Percentiles rank a stretch among this genome's conserved stretches.
Conservation (phyloP, 495 filamentous ascomycete genomes). For the Neurospora terricola region DNA sequence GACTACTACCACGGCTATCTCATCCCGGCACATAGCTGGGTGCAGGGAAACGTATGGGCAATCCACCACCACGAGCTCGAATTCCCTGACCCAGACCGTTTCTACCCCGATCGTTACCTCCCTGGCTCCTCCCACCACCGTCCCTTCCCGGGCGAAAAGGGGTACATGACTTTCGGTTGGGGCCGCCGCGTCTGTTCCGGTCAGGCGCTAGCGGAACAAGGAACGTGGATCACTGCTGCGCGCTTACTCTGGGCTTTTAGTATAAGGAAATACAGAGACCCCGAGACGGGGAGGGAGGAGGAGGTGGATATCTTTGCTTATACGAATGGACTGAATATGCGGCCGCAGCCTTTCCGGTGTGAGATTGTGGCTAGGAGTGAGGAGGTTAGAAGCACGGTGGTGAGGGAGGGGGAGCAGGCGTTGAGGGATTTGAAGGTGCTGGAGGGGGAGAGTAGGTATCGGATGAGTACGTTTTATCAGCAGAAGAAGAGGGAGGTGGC, state of each 20-base stretch:
- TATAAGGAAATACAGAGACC: conserved; percentile 38
- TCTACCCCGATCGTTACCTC: conserved; percentile 41
- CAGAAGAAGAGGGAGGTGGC: conserved; percentile 20
- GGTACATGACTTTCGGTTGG: conserved; percentile 58
- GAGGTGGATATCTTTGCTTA: conserved; percentile 43
- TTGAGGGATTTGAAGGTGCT: conserved; percentile 41
- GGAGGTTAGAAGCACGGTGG: conserved; percentile 40
- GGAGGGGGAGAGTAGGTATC: conserved; percentile 49
- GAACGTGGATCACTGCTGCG: conserved; percentile 45
- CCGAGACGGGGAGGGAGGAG: conserved; percentile 36
- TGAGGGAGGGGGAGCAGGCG: conserved; percentile 45
- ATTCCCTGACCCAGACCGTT: conserved; percentile 51
- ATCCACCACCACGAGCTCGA: conserved; percentile 55
- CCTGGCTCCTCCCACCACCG: conserved; percentile 28
- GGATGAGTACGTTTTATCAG: conserved; percentile 45
- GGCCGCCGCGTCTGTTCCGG: conserved; percentile 51
- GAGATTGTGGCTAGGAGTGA: conserved; percentile 38
- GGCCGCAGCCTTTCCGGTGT: conserved; percentile 43
- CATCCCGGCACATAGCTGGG: conserved; percentile 45
- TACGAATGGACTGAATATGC: conserved; percentile 47
- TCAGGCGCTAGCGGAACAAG: conserved; percentile 48
- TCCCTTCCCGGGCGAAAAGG: conserved; percentile 48
- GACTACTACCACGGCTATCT: conserved; percentile 47
- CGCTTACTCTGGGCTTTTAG: conserved; percentile 47
- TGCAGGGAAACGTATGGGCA: conserved; percentile 55